These are phyloP conservation scores for Neurospora sp. DNA, from an alignment of 495 filamentous ascomycete genomes.

Conservation along the genomic window DNA sequence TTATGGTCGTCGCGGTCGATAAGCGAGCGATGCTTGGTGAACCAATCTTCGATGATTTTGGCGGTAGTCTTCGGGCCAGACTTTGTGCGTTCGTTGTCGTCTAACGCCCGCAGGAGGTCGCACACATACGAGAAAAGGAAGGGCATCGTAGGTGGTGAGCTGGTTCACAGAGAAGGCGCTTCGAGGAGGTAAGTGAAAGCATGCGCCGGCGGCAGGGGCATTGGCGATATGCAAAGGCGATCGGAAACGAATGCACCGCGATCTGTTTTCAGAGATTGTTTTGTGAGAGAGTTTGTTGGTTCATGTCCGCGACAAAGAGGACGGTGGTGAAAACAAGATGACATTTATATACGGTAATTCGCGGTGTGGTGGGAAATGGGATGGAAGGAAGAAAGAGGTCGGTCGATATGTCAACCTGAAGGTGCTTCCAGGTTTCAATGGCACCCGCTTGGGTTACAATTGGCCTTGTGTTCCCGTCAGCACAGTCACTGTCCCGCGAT, in stretches of 20 bases:
- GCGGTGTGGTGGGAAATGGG: background rate
- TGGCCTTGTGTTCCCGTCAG: background rate
- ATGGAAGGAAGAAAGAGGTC: background rate
- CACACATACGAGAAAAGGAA: slow-evolving; percentile 52
- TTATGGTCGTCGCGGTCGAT: slow-evolving; percentile 44
- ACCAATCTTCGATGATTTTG: slow-evolving; percentile 47
- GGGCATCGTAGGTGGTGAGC: slow-evolving; percentile 35
- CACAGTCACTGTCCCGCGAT: background rate
- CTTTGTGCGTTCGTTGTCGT: slow-evolving; percentile 12
- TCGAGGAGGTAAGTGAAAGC: background rate
- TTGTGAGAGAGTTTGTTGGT: background rate
- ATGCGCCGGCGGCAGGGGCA: background rate
- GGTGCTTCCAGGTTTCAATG: background rate
- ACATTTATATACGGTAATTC: background rate
- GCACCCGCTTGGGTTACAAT: background rate
- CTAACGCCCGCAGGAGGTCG: slow-evolving; percentile 49
- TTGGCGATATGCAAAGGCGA: background rate
- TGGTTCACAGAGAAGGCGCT: background rate
- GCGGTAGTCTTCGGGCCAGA: slow-evolving; percentile 3
- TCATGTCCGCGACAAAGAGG: background rate
- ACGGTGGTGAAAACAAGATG: background rate
- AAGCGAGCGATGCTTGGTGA: slow-evolving; percentile 39
- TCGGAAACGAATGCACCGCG: background rate
- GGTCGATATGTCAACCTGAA: background rate
- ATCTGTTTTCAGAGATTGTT: background rate